Evolutionary conservation across 2,329 filamentous ascomycete genomes (phyloP).

Genomic region (Macrophomina tecta): DNA sequence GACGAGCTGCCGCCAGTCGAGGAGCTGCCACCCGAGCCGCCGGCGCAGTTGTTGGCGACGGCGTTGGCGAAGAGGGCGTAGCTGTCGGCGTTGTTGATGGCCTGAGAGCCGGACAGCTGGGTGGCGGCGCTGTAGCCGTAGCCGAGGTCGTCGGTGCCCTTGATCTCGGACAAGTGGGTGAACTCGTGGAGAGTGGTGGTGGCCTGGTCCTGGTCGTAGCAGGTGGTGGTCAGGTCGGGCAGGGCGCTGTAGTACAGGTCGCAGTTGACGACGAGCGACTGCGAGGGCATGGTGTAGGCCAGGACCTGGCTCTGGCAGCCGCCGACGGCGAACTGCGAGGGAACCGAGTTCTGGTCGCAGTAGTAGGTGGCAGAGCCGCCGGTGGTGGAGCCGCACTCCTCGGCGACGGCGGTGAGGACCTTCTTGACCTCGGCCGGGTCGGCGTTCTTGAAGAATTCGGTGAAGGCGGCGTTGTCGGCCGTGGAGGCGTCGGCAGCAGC

Average conservation of each 20-base stretch:
- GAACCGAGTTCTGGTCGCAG: slow-evolving; percentile 62
- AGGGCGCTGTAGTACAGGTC: slow-evolving; percentile 64
- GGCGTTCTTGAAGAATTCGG: slow-evolving; percentile 70
- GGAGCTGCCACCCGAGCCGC: neutral
- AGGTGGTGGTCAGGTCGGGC: slow-evolving; percentile 55
- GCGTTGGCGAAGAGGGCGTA: slow-evolving; percentile 62
- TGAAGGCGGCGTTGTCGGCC: slow-evolving; percentile 56
- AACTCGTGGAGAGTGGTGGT: slow-evolving; percentile 70
- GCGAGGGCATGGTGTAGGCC: slow-evolving; percentile 65
- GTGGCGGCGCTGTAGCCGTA: slow-evolving; percentile 55
- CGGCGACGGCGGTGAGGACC: slow-evolving; percentile 60
- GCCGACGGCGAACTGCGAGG: slow-evolving; percentile 48
- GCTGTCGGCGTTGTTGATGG: slow-evolving; percentile 62
- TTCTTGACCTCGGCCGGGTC: slow-evolving; percentile 52
- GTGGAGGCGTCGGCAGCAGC: slow-evolving; percentile 59
- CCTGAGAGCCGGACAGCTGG: slow-evolving; percentile 1
- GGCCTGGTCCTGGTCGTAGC: slow-evolving; percentile 70
- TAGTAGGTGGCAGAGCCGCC: slow-evolving; percentile 56
- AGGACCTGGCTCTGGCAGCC: slow-evolving; percentile 61
- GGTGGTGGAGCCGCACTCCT: slow-evolving; percentile 60
- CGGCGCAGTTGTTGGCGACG: slow-evolving; percentile 5
- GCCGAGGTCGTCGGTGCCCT: slow-evolving; percentile 66
- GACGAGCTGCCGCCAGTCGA: neutral
- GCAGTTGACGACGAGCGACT: slow-evolving; percentile 67
- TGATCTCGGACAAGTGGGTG: slow-evolving; percentile 64